Evolutionary conservation across 495 filamentous ascomycete species (phyloP).

Genomic region (Immersiella caudata): DNA sequence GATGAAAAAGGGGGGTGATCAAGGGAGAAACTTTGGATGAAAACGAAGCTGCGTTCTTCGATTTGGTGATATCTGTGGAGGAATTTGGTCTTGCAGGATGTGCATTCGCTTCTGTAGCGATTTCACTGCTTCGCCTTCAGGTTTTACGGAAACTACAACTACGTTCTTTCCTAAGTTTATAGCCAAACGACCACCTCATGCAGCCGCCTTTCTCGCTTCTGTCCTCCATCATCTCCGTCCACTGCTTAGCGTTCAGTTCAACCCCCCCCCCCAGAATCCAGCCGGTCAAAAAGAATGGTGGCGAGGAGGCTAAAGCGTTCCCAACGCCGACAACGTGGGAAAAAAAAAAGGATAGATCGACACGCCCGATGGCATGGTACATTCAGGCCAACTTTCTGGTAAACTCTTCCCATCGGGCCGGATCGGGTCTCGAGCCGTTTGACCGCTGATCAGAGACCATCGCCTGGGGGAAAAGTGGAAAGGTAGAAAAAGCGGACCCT

Average conservation of each 20-base stretch:
- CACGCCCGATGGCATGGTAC: constrained; percentile 11
- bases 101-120: not conserved
- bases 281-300: constrained; percentile 4
- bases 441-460: constrained; percentile 9
- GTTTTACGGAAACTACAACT: not conserved
- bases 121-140: not conserved
- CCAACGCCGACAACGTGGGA: constrained; percentile 5
- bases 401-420: not conserved
- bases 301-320: constrained; percentile 6
- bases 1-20: constrained; percentile 8
- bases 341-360: not conserved
- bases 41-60: too few relatives aligned
- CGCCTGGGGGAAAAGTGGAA: constrained; percentile 4
- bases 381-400: not conserved
- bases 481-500: not conserved
- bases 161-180: not conserved
- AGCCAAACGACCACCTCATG: constrained; percentile 10
- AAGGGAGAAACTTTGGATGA: not conserved
- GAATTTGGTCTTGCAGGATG: not conserved
- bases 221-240: constrained; percentile 1
- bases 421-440: constrained; percentile 6
- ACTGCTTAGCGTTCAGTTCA: not conserved
- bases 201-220: constrained; percentile 9
- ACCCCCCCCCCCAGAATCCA: constrained; percentile 2
- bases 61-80: constrained; percentile 3